Evolutionary conservation across 1,284 basidiomycete genomes (phyloP), one percentile per base, ranked within the genome.

Genomic region (Trametes versicolor): DNA sequence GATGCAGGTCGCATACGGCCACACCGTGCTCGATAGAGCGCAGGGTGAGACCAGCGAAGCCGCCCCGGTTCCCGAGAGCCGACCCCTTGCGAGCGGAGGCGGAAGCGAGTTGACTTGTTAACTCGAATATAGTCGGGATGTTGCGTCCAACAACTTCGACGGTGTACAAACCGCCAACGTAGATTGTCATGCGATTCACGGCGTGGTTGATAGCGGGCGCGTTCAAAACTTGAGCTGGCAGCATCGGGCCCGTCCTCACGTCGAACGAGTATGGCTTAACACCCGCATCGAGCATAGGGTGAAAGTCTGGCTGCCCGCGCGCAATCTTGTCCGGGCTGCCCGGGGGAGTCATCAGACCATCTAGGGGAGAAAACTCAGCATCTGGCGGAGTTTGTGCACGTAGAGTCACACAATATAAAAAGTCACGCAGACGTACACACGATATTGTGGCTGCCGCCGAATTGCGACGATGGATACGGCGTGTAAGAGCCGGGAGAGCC

Each of bases 291-390:
- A 74, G 62, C 39, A 67, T 25, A 15, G 61, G 61, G 62, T 71
- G 65, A 48, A 74, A 58, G 32, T 66, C 61, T n/a, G 36, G 47
- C 54, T 55, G 49, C 23, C 62, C 45, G 58, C 52, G 53, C 23
- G 62, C 63, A 39, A 47, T 43, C 62, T 66, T 64, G 10, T 64
- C 65, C 2, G 74, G 74, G 47, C 70, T 74, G 10, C 54, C 63
- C 29, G 74, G 74, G 25, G 74, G 74, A 45, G 74, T 75, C 66
- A 73, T 65, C 29, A 75, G 71, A 29, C 73, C 73, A 60, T 72
- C 73, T 74, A 57, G 25, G 53, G 62, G 48, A 50, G 5, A 34
- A 13, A 6, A 45, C 25, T 64, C 32, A 68, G 58, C 55, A 56
- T 48, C 37, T 39, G 34, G 10, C 57, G 57, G 36, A 27, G 25